Evolutionary conservation across 768 basidiomycete species (phyloP).

Genomic region (Kwoniella shandongensis): DNA sequence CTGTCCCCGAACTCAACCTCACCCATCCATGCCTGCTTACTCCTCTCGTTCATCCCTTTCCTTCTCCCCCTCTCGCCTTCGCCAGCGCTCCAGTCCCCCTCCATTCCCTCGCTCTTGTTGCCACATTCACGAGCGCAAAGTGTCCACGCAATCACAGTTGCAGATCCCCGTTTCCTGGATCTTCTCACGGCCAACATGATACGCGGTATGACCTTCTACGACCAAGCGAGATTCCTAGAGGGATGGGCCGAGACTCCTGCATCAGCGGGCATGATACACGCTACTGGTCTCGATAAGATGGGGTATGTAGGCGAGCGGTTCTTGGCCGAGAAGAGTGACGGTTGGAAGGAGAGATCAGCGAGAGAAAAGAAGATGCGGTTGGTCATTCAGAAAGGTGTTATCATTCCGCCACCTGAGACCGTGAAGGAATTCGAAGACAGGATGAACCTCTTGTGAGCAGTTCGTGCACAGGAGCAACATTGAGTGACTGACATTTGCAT

Average conservation of each 20-base stretch:
- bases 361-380: conserved; percentile 20
- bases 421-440: conserved; percentile 26
- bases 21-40: conserved; percentile 13
- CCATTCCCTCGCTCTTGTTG: conserved; percentile 17
- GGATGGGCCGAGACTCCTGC: conserved; percentile 26
- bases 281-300: conserved; percentile 34
- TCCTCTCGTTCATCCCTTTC: conserved; percentile 17
- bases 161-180: conserved; percentile 37
- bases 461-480: too few relatives aligned
- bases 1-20: conserved; percentile 10
- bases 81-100: neutral
- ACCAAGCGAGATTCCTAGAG: conserved; percentile 27
- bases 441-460: conserved; percentile 40
- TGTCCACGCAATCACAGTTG: conserved; percentile 9
- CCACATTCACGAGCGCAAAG: conserved; percentile 10
- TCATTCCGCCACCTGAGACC: conserved; percentile 18
- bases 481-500: neutral
- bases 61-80: conserved; percentile 28
- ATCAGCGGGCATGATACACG: conserved; percentile 13
- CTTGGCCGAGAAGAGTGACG: neutral
- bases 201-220: conserved; percentile 12
- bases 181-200: conserved; percentile 24
- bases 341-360: neutral
- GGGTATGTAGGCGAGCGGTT: conserved; percentile 22
- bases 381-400: conserved; percentile 17